Conservation (phyloP, 805 yeast genomes). For the Yamadazyma kitorensis region DNA sequence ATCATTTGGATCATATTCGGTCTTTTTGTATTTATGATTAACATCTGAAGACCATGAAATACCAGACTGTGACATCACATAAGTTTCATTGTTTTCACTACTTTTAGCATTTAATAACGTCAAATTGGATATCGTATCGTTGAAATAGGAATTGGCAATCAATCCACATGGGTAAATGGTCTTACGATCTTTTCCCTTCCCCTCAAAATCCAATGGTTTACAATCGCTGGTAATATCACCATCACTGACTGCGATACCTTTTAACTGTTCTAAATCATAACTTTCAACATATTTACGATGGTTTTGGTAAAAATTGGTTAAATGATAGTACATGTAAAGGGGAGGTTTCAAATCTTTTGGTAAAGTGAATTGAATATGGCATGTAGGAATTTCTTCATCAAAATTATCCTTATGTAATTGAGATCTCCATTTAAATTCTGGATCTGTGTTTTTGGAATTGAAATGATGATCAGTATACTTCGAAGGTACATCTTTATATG, state of each 20-base stretch:
- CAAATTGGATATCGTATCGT: slow-evolving; percentile 73
- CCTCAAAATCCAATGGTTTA: slow-evolving; percentile 35
- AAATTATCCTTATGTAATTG: slow-evolving; percentile 34
- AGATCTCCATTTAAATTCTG: slow-evolving; percentile 64
- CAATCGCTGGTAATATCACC: slow-evolving; percentile 45
- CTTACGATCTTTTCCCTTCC: slow-evolving; percentile 40
- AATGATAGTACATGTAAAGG: slow-evolving; percentile 72
- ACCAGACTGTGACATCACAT: slow-evolving; percentile 48
- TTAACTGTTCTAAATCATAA: slow-evolving; percentile 74
- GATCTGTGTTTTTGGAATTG: slow-evolving; percentile 37
- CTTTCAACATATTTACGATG: slow-evolving; percentile 92
- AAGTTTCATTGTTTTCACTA: slow-evolving; percentile 42
- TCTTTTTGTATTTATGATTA: slow-evolving; percentile 61
- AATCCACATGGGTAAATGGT: slow-evolving; percentile 87
- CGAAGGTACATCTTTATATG: slow-evolving; percentile 53
- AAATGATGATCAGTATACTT: slow-evolving; percentile 63
- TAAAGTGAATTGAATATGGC: slow-evolving; percentile 68
- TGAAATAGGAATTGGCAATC: slow-evolving; percentile 88
- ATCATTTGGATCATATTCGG: slow-evolving; percentile 62
- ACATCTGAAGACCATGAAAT: slow-evolving; percentile 88
- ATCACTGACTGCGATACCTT: slow-evolving; percentile 65
- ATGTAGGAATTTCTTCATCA: slow-evolving; percentile 41
- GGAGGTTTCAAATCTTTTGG: slow-evolving; percentile 72
- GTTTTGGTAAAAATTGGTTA: slow-evolving; percentile 91
- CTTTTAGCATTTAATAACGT: slow-evolving; percentile 41